Evolutionary conservation across 257 asterid genomes (phyloP).

Genomic region (Oldenlandia corymbosa): DNA sequence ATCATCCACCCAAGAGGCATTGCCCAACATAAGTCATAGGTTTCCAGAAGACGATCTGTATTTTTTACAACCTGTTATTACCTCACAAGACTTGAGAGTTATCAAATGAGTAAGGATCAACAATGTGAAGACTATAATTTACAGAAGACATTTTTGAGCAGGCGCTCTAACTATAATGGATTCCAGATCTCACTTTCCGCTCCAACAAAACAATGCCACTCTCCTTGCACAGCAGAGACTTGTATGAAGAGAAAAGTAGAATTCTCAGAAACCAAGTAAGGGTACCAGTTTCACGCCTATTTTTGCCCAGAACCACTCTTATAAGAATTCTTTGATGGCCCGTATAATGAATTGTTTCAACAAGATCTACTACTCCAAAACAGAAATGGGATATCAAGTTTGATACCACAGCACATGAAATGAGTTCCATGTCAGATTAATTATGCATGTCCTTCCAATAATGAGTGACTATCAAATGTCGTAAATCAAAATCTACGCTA

Average conservation of each 20-base stretch:
- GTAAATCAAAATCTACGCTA: neutral
- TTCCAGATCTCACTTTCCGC: neutral
- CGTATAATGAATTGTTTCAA: neutral
- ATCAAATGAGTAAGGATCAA: neutral
- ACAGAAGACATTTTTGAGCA: constrained; percentile 4
- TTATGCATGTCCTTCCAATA: neutral
- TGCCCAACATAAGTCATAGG: neutral
- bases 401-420: neutral
- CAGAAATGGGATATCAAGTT: neutral
- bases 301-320: too few relatives aligned
- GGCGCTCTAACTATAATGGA: neutral
- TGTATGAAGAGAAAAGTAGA: neutral
- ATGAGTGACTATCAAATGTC: neutral
- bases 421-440: neutral
- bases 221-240: neutral
- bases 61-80: neutral
- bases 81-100: neutral
- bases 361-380: neutral
- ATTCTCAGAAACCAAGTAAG: neutral
- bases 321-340: too few relatives aligned
- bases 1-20: neutral
- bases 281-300: neutral
- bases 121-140: too few relatives aligned
- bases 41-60: neutral
- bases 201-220: neutral